Conservation (phyloP, 352 stramenopile genomes). For the Pythium biforme region DNA sequence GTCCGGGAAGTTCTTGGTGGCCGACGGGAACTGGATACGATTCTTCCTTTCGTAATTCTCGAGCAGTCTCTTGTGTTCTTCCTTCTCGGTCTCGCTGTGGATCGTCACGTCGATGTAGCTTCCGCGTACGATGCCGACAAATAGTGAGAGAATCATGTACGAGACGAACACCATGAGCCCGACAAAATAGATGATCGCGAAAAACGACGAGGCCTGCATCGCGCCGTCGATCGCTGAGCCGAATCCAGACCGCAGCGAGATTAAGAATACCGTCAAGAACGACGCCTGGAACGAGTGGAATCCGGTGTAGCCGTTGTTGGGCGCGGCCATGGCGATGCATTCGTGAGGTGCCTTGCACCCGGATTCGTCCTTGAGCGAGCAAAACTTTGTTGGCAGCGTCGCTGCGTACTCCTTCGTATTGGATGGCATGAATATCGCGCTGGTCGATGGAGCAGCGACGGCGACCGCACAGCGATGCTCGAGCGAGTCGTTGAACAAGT, state of each 20-base stretch:
- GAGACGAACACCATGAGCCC: slow-evolving; percentile 79
- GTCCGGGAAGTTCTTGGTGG: slow-evolving; percentile 61
- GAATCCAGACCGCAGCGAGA: slow-evolving; percentile 77
- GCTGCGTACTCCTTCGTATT: slow-evolving; percentile 42
- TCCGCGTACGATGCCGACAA: slow-evolving; percentile 79
- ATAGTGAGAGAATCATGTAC: slow-evolving; percentile 83
- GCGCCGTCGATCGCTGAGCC: slow-evolving; percentile 69
- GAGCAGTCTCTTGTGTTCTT: slow-evolving; percentile 30
- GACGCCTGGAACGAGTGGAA: slow-evolving; percentile 85
- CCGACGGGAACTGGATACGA: slow-evolving; percentile 52
- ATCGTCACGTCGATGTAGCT: slow-evolving; percentile 75
- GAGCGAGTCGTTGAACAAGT: slow-evolving; percentile 82
- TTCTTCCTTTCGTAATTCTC: slow-evolving; percentile 50
- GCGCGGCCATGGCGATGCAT: slow-evolving; percentile 56
- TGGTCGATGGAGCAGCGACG: slow-evolving; percentile 28
- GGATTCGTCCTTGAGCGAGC: slow-evolving; percentile 36
- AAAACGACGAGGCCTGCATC: slow-evolving; percentile 68
- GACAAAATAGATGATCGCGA: slow-evolving; percentile 81
- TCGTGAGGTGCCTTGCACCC: slow-evolving; percentile 37
- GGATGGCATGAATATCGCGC: slow-evolving; percentile 22
- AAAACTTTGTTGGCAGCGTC: slow-evolving; percentile 56
- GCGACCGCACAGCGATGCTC: slow-evolving; percentile 60
- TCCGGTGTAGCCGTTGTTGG: slow-evolving; percentile 73
- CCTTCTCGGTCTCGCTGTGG: slow-evolving; percentile 31
- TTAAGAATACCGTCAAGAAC: slow-evolving; percentile 79